Percentiles rank a stretch among this genome's conserved stretches.
phyloP scores from a whole-genome alignment of 2,329 filamentous ascomycete species.

The Dactylellina parvicollis region DNA sequence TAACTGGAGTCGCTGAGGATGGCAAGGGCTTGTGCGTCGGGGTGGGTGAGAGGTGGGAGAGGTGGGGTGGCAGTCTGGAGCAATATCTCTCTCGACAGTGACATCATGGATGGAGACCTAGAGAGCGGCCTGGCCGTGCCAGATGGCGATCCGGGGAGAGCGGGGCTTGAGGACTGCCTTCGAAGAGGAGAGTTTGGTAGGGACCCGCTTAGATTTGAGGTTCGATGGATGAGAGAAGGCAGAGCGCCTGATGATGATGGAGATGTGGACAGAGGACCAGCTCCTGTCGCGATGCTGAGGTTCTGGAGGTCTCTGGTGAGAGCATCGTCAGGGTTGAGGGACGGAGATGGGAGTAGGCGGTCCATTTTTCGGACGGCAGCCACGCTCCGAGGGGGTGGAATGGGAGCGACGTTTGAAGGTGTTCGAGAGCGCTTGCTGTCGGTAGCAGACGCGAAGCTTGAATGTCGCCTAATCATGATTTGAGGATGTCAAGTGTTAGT shows the following conservation, averaged over 20 bases:
- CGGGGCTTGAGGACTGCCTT: slow-evolving; percentile 38
- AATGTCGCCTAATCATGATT: neutral
- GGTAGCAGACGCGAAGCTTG: neutral
- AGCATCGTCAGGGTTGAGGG: slow-evolving; percentile 40
- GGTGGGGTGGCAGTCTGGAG: slow-evolving; percentile 59
- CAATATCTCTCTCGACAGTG: slow-evolving; percentile 58
- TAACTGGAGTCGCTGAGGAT: slow-evolving; percentile 94
- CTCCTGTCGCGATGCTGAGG: slow-evolving; percentile 24
- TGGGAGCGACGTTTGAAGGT: neutral
- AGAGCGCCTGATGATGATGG: slow-evolving; percentile 19
- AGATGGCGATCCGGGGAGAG: slow-evolving; percentile 34
- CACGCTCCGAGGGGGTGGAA: neutral
- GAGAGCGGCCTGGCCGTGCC: slow-evolving; percentile 30
- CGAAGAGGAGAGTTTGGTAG: slow-evolving; percentile 44
- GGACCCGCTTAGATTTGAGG: slow-evolving; percentile 33
- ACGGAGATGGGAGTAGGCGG: slow-evolving; percentile 30
- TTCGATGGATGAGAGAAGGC: slow-evolving; percentile 42
- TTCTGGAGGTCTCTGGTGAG: slow-evolving; percentile 38
- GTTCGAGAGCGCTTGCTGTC: neutral
- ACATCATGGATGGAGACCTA: slow-evolving; percentile 57
- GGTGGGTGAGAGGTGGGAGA: slow-evolving; percentile 53
- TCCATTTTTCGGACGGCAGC: slow-evolving; percentile 15
- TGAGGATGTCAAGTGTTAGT: neutral
- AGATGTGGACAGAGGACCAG: slow-evolving; percentile 1
- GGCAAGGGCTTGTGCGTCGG: slow-evolving; percentile 72